A percentile compares a stretch with the other conserved stretches of the same genome.
Evolutionary conservation across 2,329 filamentous ascomycete species (phyloP).

Genomic region (Cucurbitaria berberidis): DNA sequence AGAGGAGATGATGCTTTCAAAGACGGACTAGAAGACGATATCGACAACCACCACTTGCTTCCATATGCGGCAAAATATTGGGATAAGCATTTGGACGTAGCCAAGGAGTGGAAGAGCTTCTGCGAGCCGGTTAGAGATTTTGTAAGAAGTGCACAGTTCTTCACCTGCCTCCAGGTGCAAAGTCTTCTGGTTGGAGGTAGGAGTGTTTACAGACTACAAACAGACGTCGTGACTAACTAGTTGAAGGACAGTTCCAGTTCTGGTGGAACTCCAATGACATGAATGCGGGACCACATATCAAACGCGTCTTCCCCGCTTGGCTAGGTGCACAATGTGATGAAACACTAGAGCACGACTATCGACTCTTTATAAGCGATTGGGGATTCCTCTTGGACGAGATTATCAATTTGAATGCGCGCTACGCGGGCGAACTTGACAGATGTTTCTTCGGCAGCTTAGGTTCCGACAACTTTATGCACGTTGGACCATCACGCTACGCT

Average conservation of each 20-base stretch:
- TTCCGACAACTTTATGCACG: neutral
- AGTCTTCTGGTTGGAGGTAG: conserved; percentile 5
- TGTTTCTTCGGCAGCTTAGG: neutral
- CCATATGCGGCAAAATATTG: conserved; percentile 2
- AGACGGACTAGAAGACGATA: conserved; percentile 1
- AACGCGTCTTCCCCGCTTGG: conserved; percentile 2
- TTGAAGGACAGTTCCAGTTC: conserved; percentile 1
- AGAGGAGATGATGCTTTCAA: neutral
- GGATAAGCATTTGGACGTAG: conserved; percentile 2
- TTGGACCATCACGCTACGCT: neutral
- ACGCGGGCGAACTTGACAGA: neutral
- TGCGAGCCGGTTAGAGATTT: neutral
- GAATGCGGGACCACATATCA: neutral
- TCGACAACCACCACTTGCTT: neutral
- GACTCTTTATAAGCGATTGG: conserved; percentile 1
- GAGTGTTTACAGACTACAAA: neutral
- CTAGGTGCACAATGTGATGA: neutral
- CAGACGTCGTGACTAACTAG: neutral
- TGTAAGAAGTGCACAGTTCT: neutral
- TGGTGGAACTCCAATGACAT: conserved; percentile 2
- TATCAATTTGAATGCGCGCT: neutral
- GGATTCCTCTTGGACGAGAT: neutral
- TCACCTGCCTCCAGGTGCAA: conserved; percentile 2
- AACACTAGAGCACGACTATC: conserved; percentile 2
- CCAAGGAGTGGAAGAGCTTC: neutral